phyloP scores from a whole-genome alignment of 257 asterid species.

The Ilex aquifolium region DNA sequence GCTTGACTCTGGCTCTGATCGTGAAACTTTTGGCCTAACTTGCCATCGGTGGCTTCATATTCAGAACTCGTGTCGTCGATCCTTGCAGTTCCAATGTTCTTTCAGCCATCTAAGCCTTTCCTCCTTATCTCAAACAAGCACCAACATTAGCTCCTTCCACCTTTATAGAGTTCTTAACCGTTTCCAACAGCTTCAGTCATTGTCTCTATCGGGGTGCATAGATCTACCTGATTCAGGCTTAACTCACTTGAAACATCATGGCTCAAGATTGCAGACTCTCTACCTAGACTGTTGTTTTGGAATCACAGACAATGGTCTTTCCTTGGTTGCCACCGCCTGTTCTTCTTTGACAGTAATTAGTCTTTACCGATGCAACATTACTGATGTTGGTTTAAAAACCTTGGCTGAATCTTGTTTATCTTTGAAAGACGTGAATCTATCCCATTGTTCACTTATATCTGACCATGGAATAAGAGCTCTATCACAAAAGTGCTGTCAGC shows the following conservation, averaged over 20 bases:
- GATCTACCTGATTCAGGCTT: constrained; percentile 63
- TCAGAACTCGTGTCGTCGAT: constrained; percentile 52
- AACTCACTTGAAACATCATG: constrained; percentile 29
- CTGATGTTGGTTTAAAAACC: constrained; percentile 46
- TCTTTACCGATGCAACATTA: constrained; percentile 63
- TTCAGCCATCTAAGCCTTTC: constrained; percentile 26
- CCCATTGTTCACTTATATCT: constrained; percentile 45
- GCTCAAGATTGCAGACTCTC: constrained; percentile 37
- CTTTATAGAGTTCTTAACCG: constrained; percentile 43
- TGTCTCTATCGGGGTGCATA: constrained; percentile 62
- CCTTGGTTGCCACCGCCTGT: constrained; percentile 48
- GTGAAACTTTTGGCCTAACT: constrained; percentile 66
- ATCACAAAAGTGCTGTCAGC: constrained; percentile 34
- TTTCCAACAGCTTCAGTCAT: constrained; percentile 37
- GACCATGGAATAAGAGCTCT: constrained; percentile 49
- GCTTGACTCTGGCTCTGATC: constrained; percentile 44
- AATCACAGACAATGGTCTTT: constrained; percentile 46
- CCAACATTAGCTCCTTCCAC: constrained; percentile 32
- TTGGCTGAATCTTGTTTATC: constrained; percentile 39
- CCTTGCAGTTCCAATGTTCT: constrained; percentile 59
- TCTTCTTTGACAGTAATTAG: constrained; percentile 44
- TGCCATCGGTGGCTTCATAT: constrained; percentile 62
- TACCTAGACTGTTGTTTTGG: constrained; percentile 56
- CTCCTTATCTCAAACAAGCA: constrained; percentile 31
- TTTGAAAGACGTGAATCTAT: constrained; percentile 53